Conservation (phyloP, 1,284 basidiomycete species). For the Cystobasidium pallidum region DNA sequence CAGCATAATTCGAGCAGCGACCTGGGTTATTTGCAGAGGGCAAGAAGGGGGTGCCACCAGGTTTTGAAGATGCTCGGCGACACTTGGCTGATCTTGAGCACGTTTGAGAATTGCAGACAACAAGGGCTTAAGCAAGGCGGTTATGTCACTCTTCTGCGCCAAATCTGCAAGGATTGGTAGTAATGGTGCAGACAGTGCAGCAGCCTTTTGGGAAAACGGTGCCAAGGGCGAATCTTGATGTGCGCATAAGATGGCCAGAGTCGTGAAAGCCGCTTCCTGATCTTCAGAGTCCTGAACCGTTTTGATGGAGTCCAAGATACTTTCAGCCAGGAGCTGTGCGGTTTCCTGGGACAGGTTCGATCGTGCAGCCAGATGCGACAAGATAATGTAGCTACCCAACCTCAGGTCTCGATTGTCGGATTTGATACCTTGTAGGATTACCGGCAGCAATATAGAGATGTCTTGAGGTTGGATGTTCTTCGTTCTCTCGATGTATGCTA, state of each 20-base stretch:
- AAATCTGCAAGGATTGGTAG: background rate
- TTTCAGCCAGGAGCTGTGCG: conserved; percentile 43
- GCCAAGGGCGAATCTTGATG: conserved; percentile 14
- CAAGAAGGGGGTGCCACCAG: conserved; percentile 8
- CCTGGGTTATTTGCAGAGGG: conserved; percentile 5
- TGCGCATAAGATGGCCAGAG: conserved; percentile 35
- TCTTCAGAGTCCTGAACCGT: conserved; percentile 1
- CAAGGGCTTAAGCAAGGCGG: background rate
- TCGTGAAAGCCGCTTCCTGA: conserved; percentile 36
- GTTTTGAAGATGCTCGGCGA: background rate
- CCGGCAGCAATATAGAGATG: conserved; percentile 56
- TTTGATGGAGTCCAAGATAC: conserved; percentile 7
- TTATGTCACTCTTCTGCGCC: conserved; percentile 6
- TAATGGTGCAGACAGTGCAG: background rate
- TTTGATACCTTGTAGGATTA: conserved; percentile 52
- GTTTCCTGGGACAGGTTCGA: conserved; percentile 27
- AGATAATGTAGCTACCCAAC: conserved; percentile 68
- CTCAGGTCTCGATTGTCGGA: conserved; percentile 46
- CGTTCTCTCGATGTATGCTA: conserved; percentile 71
- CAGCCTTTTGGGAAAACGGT: conserved; percentile 15
- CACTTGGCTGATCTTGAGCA: background rate
- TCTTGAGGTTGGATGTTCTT: conserved; percentile 49
- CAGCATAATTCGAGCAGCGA: background rate
- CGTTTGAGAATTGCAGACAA: background rate
- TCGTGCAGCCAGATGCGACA: conserved; percentile 58